Conservation (phyloP, 805 yeast genomes). For the Nakazawaea molendinolei region DNA sequence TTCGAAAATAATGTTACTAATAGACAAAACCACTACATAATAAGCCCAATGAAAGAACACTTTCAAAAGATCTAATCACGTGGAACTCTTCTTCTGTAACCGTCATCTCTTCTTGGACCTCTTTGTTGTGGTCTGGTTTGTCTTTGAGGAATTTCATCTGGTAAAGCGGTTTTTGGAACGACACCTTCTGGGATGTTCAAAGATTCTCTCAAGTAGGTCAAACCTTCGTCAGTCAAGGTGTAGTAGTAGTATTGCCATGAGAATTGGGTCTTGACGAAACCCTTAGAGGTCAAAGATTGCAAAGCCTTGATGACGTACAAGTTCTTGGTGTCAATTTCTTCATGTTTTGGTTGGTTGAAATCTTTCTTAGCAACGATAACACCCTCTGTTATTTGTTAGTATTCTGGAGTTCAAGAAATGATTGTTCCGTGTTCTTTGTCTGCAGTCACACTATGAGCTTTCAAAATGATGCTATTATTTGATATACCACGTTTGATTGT, state of each 20-base stretch:
- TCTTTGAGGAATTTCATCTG: conserved; percentile 84
- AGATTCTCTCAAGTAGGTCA: conserved; percentile 96
- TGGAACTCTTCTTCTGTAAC: conserved; percentile 52
- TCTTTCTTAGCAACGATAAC: conserved; percentile 99
- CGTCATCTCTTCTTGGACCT: conserved; percentile 45
- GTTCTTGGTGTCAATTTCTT: conserved; percentile 97
- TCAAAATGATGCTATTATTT: no score
- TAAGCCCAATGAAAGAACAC: conserved; percentile 8
- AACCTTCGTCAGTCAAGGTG: conserved; percentile 99
- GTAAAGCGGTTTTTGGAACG: conserved; percentile 97
- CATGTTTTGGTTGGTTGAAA: conserved; percentile 96
- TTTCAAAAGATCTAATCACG: conserved; percentile 24
- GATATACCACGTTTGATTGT: no score
- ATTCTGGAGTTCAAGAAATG: no score
- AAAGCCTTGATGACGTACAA: conserved; percentile 97
- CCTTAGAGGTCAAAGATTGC: conserved; percentile 98
- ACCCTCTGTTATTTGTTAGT: conserved; percentile 72
- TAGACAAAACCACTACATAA: conserved; percentile 9
- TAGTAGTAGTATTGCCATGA: conserved; percentile 99
- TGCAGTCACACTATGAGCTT: no score
- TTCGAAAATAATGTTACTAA: conserved; percentile 20
- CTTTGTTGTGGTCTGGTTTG: conserved; percentile 36
- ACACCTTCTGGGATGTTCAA: conserved; percentile 98
- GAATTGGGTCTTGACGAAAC: conserved; percentile 99
- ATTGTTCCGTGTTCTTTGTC: no score